Base-by-base conservation (phyloP, 2,329 filamentous ascomycete species). In the Cladophialophora immunda region DNA sequence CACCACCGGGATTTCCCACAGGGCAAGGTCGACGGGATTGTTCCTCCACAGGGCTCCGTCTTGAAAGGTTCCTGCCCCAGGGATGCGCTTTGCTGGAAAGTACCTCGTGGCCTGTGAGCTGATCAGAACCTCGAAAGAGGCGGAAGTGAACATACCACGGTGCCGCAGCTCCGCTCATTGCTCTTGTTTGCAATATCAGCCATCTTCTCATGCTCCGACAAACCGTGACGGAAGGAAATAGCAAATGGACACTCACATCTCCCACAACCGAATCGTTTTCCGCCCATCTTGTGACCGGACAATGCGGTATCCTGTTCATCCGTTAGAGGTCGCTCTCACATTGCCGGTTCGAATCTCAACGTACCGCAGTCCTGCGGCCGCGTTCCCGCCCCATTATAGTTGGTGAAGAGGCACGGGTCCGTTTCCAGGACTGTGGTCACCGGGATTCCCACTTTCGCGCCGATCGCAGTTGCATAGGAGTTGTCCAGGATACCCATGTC, bases 11-110 rank as follows among this genome's bases (percentile, higher is more conserved):
- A 71, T 65, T 68, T 74, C 68, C 63, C 68, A 64, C 27, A 71
- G 52, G 30, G 63, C 59, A 64, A 73, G 55, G 32, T 69, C 63
- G 11, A 70, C 36, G n/a, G 64, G 71, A 27, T 72, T 72, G 52
- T 73, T 73, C 45, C 64, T 57, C 60, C n/a, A 66, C 17, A 73
- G 65, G 15, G 58, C 58, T 52, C 58, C 58, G 54, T 73, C 71
- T 67, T 73, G 61, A 67, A 73, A 73, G 19, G 65, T 73, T 52
- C 70, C 68, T n/a, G 73, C 53, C 22, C 64, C 64, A 15, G 25
- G 53, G 58, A 73, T 72, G 11, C 61, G 66, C 64, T 69, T 72
- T 30, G 58, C 62, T 38, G 32, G 68, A 56, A 73, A 73, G 58
- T 66, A 72, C 65, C 66, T 69, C 53, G 27, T 50, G 19, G 30